A percentile compares a stretch with the other conserved stretches of the same genome.
Conservation (phyloP, 2,329 filamentous ascomycete genomes). For the Alternaria postmessia region DNA sequence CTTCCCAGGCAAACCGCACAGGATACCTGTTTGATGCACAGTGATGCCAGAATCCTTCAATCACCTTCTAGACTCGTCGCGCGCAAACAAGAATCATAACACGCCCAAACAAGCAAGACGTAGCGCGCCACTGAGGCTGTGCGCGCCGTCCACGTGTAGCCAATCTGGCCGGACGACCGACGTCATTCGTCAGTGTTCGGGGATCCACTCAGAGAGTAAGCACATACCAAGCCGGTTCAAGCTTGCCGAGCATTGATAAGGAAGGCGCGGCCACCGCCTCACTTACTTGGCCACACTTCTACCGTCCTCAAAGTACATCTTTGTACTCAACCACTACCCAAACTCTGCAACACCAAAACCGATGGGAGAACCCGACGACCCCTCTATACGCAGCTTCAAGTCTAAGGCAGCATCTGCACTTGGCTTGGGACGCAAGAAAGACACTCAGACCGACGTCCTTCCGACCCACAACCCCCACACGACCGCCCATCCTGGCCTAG, state of each 20-base stretch:
- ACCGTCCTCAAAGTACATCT: slow-evolving; percentile 15
- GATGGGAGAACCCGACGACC: slow-evolving; percentile 65
- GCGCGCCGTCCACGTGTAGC: slow-evolving; percentile 3
- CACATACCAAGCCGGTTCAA: slow-evolving; percentile 13
- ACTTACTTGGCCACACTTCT: slow-evolving; percentile 20
- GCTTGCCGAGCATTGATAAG: slow-evolving; percentile 30
- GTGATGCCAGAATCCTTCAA: background rate
- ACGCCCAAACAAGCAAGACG: background rate
- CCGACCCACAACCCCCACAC: slow-evolving; percentile 37
- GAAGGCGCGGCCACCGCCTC: slow-evolving; percentile 26
- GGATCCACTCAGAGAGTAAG: background rate
- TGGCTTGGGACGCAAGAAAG: slow-evolving; percentile 52
- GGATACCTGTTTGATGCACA: background rate
- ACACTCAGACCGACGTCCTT: slow-evolving; percentile 39
- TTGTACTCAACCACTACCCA: slow-evolving; percentile 21
- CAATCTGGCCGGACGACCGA: slow-evolving; percentile 3
- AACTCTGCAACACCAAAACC: slow-evolving; percentile 41
- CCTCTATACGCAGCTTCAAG: slow-evolving; percentile 61
- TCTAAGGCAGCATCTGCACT: slow-evolving; percentile 58
- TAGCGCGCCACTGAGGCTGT: slow-evolving; percentile 17
- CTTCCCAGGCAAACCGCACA: background rate
- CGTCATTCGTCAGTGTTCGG: slow-evolving; percentile 13
- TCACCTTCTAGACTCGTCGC: background rate
- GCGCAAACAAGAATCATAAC: background rate
- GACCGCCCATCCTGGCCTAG: slow-evolving; percentile 23